Conservation (phyloP, 2,329 filamentous ascomycete genomes). For the Colletotrichum noveboracense region DNA sequence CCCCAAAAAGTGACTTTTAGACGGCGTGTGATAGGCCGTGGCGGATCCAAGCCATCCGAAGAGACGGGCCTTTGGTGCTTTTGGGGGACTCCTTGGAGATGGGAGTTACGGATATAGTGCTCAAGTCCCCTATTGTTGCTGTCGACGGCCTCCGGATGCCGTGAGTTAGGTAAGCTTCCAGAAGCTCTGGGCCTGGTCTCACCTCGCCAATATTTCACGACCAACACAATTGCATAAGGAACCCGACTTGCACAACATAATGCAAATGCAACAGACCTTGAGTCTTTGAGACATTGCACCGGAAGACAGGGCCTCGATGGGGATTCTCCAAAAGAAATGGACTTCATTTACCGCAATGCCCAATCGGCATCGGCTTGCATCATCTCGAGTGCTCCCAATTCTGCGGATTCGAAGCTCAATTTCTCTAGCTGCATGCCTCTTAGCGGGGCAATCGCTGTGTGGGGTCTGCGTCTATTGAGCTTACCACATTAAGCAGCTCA, state of each 20-base stretch:
- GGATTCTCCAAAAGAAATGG: background rate
- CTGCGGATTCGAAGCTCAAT: background rate
- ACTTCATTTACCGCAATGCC: background rate
- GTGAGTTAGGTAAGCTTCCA: background rate
- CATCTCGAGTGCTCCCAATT: background rate
- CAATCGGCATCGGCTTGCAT: background rate
- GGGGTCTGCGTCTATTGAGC: background rate
- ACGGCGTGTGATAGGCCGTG: slow-evolving; percentile 11
- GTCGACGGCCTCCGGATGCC: background rate
- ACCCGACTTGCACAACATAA: background rate
- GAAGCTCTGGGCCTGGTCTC: background rate
- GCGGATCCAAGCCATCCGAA: slow-evolving; percentile 16
- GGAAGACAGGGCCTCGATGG: background rate
- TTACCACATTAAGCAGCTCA: background rate
- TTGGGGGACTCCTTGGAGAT: background rate
- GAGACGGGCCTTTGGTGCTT: background rate
- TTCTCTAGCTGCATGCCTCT: background rate
- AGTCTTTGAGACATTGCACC: background rate
- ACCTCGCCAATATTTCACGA: background rate
- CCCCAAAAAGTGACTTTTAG: slow-evolving; percentile 15
- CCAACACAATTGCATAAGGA: background rate
- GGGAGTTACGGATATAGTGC: slow-evolving; percentile 3
- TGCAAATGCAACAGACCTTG: background rate
- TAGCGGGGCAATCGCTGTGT: background rate
- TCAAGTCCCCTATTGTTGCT: background rate